A percentile compares a stretch with the other conserved stretches of the same genome.
These are phyloP conservation scores for Lichenothelia convexa DNA, from an alignment of 495 filamentous ascomycete genomes.

Conservation along the genomic window DNA sequence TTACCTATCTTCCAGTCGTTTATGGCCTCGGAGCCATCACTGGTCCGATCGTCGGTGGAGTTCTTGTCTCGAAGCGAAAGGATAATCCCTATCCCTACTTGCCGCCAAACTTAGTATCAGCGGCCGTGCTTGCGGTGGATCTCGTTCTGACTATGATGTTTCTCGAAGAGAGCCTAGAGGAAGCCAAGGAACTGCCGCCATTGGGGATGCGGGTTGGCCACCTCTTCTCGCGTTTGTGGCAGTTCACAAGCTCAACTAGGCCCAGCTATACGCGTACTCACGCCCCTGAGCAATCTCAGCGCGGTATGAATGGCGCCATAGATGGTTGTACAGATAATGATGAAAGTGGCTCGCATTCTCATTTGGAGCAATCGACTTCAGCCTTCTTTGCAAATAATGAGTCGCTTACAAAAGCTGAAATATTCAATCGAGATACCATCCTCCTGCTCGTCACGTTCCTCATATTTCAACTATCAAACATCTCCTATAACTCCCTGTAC, in stretches of 20 bases:
- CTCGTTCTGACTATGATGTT: slow-evolving; percentile 54
- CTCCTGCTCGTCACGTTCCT: slow-evolving; percentile 65
- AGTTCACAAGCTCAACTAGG: slow-evolving; percentile 42
- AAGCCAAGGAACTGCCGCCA: slow-evolving; percentile 43
- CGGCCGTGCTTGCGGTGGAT: slow-evolving; percentile 50
- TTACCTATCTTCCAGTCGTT: slow-evolving; percentile 80
- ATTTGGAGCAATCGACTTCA: slow-evolving; percentile 15
- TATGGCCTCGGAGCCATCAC: slow-evolving; percentile 90
- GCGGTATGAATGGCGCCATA: slow-evolving; percentile 15
- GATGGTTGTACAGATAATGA: slow-evolving; percentile 24
- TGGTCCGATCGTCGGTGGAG: slow-evolving; percentile 73
- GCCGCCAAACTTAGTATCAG: slow-evolving; percentile 61
- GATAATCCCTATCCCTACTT: slow-evolving; percentile 62
- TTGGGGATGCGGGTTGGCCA: slow-evolving; percentile 37
- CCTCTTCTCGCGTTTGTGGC: slow-evolving; percentile 55
- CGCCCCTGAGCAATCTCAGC: slow-evolving; percentile 4
- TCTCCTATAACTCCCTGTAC: slow-evolving; percentile 78
- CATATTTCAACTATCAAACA: slow-evolving; percentile 76
- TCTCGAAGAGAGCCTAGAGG: slow-evolving; percentile 77
- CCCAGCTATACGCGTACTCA: slow-evolving; percentile 37
- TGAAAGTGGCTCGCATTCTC: slow-evolving; percentile 19
- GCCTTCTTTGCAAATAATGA: slow-evolving; percentile 23
- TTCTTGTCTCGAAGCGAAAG: slow-evolving; percentile 43
- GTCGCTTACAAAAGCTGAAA: slow-evolving; percentile 16
- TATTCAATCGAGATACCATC: slow-evolving; percentile 60